Evolutionary conservation across 768 basidiomycete species (phyloP), one percentile per base, ranked within the genome.

Genomic region (Trametes cubensis): DNA sequence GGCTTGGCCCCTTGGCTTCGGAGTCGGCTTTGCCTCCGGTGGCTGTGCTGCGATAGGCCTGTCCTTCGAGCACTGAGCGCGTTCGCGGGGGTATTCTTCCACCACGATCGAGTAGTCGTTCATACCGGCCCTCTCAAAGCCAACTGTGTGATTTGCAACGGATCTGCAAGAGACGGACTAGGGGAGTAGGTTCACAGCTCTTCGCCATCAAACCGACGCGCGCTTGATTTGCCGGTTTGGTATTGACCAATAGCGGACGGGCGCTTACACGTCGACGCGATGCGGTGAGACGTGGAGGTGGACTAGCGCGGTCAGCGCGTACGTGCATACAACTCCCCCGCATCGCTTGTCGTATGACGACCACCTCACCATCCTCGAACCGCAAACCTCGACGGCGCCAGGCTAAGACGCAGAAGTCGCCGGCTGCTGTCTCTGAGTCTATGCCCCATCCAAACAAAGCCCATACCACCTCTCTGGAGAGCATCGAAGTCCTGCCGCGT

Each of bases 401-500:
- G 49, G 42, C 50, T 14, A 49, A 61, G 52, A 53, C 61, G 40
- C 40, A 58, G 20, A 41, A 48, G 38, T 13, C 39, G 30, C 26
- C 62, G 21, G 47, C 55, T 10, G 38, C 61, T 18, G 59, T 62
- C 40, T n/a, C 60, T 18, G 64, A 64, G 34, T 58, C 55, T 38
- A 70, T 70, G 71, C 67, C 66, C 0, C 64, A 66, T 14, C 65
- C 66, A n/a, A 26, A 18, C 14, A 42, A 34, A 7, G 72, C 62
- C 13, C 65, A 63, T 26, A 50, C 69, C 25, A 70, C 72, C 48
- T 73, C 72, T 17, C 64, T 73, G 38, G 69, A 73, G 41, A 71
- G 70, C 65, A 70, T 73, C 38, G 58, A 66, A 17, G 66, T 73
- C 41, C 61, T 63, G 55, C 72, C 72, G 20, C 67, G 72, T 41